Percentiles rank a stretch among this genome's conserved stretches.
phyloP scores from a whole-genome alignment of 805 yeast species.

The Metschnikowia lachancei region DNA sequence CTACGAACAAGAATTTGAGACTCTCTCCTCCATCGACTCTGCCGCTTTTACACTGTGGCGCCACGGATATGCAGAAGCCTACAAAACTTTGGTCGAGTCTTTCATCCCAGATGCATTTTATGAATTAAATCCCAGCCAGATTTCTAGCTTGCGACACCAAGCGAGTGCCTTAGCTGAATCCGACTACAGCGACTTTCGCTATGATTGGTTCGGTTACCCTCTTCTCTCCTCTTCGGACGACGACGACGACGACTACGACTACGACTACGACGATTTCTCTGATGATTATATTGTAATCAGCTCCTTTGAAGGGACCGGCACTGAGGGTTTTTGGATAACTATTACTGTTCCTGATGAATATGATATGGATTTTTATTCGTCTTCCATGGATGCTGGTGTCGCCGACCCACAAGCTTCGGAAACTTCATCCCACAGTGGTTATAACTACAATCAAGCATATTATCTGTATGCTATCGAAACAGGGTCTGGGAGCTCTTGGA shows the following conservation, averaged over 20 bases:
- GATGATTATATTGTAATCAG: neutral
- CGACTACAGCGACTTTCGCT: neutral
- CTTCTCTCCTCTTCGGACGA: neutral
- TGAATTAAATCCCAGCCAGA: neutral
- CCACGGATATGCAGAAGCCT: conserved; percentile 2
- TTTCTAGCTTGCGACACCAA: neutral
- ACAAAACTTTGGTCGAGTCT: conserved; percentile 3
- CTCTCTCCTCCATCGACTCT: conserved; percentile 5
- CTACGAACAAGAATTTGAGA: neutral
- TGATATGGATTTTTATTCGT: too few species aligned
- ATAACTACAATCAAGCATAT: too few species aligned
- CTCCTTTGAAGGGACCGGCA: neutral
- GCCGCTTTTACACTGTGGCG: conserved; percentile 7
- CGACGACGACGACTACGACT: too few species aligned
- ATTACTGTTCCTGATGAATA: neutral
- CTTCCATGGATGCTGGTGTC: too few species aligned
- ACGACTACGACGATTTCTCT: too few species aligned
- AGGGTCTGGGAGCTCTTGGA: neutral
- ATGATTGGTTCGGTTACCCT: neutral
- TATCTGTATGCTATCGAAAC: neutral
- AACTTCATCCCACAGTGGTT: too few species aligned
- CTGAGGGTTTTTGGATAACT: neutral
- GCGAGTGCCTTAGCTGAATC: neutral
- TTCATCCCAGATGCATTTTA: neutral
- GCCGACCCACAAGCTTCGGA: too few species aligned